Percentiles rank a stretch among this genome's conserved stretches.
Evolutionary conservation across 2,329 filamentous ascomycete genomes (phyloP).

Genomic region (Alternaria panax): DNA sequence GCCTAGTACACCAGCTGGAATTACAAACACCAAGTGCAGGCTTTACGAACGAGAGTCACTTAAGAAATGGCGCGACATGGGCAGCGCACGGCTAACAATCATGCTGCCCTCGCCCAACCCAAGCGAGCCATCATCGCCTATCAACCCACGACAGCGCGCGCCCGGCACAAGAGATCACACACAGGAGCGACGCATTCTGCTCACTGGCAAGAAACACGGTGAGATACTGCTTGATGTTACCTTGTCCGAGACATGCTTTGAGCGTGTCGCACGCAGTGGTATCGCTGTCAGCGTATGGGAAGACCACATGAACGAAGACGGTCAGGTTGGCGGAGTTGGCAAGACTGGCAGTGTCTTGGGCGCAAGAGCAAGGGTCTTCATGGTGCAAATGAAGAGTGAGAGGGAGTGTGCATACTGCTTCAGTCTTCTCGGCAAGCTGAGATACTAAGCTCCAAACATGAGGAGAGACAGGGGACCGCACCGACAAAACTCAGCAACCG

Average conservation of each 20-base stretch:
- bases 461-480: neutral
- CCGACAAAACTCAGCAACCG: neutral
- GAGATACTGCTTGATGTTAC: slow-evolving; percentile 81
- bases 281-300: slow-evolving; percentile 92
- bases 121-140: slow-evolving; percentile 42
- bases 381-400: slow-evolving; percentile 65
- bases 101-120: slow-evolving; percentile 71
- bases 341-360: slow-evolving; percentile 65
- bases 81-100: slow-evolving; percentile 83
- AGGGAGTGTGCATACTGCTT: slow-evolving; percentile 59
- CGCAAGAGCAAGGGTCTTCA: slow-evolving; percentile 66
- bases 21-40: slow-evolving; percentile 83
- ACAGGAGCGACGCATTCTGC: slow-evolving; percentile 84
- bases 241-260: slow-evolving; percentile 83
- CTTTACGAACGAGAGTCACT: slow-evolving; percentile 79
- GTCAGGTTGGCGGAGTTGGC: slow-evolving; percentile 68
- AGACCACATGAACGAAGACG: slow-evolving; percentile 52
- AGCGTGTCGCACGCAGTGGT: slow-evolving; percentile 80
- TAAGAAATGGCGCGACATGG: slow-evolving; percentile 89
- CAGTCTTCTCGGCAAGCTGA: slow-evolving; percentile 57
- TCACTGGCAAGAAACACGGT: slow-evolving; percentile 73
- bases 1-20: slow-evolving; percentile 63
- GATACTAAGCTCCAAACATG: slow-evolving; percentile 48
- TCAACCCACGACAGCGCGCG: slow-evolving; percentile 39
- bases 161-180: slow-evolving; percentile 51